Conservation (phyloP, 345 rosid species). For the Eucalyptus cladocalyx region DNA sequence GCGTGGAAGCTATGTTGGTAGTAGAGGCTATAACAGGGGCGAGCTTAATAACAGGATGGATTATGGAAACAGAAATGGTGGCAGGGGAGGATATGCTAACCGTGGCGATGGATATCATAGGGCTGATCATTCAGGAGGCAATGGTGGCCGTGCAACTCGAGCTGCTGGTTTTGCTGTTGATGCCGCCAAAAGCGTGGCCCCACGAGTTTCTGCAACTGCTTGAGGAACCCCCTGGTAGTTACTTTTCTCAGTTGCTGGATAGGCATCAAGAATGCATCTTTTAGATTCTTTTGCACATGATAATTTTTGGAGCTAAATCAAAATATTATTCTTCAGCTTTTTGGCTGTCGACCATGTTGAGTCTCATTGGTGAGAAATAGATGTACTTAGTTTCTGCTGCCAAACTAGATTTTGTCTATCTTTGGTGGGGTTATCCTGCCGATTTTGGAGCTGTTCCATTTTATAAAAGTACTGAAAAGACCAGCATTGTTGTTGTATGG, state of each 20-base stretch:
- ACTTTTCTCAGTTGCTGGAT: neutral
- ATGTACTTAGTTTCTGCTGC: neutral
- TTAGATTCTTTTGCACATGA: neutral
- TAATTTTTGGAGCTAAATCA: neutral
- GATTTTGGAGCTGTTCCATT: neutral
- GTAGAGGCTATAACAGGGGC: slow-evolving; percentile 47
- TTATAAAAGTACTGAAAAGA: neutral
- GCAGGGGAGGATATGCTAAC: slow-evolving; percentile 51
- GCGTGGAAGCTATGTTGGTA: slow-evolving; percentile 64
- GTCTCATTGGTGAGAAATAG: neutral
- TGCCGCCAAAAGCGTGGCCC: slow-evolving; percentile 23
- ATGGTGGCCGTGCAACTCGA: slow-evolving; percentile 35
- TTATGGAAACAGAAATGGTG: slow-evolving; percentile 50
- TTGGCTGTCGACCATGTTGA: neutral
- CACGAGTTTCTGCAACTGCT: slow-evolving; percentile 42
- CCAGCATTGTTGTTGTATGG: neutral
- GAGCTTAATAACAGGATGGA: slow-evolving; percentile 48
- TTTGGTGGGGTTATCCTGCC: neutral
- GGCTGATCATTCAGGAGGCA: slow-evolving; percentile 19
- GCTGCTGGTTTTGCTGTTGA: slow-evolving; percentile 11
- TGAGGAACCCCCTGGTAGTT: slow-evolving; percentile 1
- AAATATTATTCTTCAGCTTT: neutral
- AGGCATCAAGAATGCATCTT: neutral
- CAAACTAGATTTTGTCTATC: neutral
- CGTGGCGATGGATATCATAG: slow-evolving; percentile 58